Evolutionary conservation across 2,329 filamentous ascomycete species (phyloP), one percentile per base, ranked within the genome.

Genomic region (Rhinocladiella similis): DNA sequence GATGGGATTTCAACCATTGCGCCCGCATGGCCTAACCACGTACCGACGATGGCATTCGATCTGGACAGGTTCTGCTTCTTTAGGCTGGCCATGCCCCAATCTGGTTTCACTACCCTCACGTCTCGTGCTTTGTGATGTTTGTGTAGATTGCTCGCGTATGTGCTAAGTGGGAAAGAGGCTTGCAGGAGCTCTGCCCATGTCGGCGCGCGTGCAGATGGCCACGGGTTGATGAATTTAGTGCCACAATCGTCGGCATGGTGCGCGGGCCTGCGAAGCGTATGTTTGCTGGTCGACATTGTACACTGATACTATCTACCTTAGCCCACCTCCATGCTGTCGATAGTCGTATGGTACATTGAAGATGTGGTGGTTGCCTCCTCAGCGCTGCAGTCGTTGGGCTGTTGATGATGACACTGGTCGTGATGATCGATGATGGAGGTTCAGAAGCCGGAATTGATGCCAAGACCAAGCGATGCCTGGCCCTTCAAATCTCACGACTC

Each of bases 1-100:
- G 56, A 38, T 5, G 54, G 57, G 7, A 60, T 16, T 41, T 60
- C 57, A 1, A 60, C 57, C 41, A 60, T 47, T 12, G 54, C 57
- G 16, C 57, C 48, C 16, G 57, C 57, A 49, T 60, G 57, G 16
- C 57, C 57, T 12, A 57, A 22, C 57, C 57, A 60, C 6, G 57
- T 60, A 3, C 54, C 57, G 19, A 57, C 46, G 41, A 60, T 36
- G 12, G 16, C 52, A 2, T 45, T 50, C 7, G 33, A 14, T 27
- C 33, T 60, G 25, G 46, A 46, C 16, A 54, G 16, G 13, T 49
- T 46, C 9, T 27, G 36, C 18, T 46, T 49, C 14, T 50, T 43
- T 36, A 57, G 33, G 22, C 42, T 39, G 13, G 38, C 42, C 25
- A 3, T 18, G n/a, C 57, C 57, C 57, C 57, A 57, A 38, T 60